Conservation (phyloP, 257 asterid genomes). For the Plectranthus barbatus region DNA sequence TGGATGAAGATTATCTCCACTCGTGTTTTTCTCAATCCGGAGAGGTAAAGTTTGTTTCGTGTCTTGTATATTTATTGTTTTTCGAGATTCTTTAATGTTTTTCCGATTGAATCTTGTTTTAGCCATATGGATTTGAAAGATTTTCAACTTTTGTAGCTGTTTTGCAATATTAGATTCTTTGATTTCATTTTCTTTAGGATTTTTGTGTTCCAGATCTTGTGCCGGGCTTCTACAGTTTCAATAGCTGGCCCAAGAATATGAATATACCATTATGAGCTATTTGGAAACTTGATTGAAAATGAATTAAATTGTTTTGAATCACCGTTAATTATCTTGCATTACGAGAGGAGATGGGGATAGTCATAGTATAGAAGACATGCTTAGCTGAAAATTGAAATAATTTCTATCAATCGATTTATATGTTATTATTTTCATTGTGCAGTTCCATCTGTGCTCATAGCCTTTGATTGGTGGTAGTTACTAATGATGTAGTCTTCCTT, state of each 20-base stretch:
- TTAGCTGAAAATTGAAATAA: too few relatives aligned
- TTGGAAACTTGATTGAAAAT: too few relatives aligned
- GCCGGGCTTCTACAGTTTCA: neutral
- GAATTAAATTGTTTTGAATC: neutral
- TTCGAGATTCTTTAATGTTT: neutral
- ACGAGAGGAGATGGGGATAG: neutral
- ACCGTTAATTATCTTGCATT: neutral
- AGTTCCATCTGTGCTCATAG: neutral
- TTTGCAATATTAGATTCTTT: neutral
- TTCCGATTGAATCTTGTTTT: neutral
- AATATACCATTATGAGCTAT: neutral
- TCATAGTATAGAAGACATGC: neutral
- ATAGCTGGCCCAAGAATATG: neutral
- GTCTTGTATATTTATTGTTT: neutral
- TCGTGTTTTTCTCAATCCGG: conserved; percentile 54
- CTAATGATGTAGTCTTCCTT: neutral
- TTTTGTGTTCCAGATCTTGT: neutral
- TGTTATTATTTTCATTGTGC: too few relatives aligned
- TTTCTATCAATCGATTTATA: too few relatives aligned
- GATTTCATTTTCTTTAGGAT: neutral
- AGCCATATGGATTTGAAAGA: neutral
- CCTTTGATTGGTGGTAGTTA: too few relatives aligned
- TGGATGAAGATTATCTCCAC: conserved; percentile 73
- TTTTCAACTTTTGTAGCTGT: neutral
- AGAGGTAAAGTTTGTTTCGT: conserved; percentile 32